Conservation (phyloP, 2,329 filamentous ascomycete species). For the Colletotrichum navitas region DNA sequence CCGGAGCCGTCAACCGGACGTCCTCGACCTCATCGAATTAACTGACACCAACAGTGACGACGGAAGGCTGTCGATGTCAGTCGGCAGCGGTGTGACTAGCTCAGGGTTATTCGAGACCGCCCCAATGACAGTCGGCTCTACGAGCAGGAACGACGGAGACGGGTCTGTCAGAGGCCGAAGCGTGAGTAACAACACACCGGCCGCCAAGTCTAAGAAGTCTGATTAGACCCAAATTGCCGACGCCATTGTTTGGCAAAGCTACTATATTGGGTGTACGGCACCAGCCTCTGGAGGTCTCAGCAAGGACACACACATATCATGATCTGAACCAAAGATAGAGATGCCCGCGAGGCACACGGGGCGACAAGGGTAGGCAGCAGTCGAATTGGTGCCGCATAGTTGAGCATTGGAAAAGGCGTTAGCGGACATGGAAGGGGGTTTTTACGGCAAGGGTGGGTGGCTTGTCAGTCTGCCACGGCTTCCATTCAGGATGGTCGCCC, state of each 20-base stretch:
- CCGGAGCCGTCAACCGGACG: conserved; percentile 54
- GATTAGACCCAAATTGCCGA: conserved; percentile 50
- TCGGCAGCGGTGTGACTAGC: conserved; percentile 36
- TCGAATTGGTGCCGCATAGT: background rate
- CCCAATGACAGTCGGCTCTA: conserved; percentile 49
- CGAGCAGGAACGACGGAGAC: conserved; percentile 55
- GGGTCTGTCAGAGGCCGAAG: conserved; percentile 52
- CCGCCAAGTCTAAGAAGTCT: conserved; percentile 61
- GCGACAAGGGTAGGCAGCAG: background rate
- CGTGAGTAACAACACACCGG: conserved; percentile 48
- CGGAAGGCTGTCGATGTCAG: conserved; percentile 51
- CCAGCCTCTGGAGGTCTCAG: background rate
- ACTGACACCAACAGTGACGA: conserved; percentile 72
- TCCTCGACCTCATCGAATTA: conserved; percentile 79
- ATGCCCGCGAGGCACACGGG: background rate
- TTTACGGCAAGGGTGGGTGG: background rate
- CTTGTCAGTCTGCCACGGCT: conserved; percentile 6
- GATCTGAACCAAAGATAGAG: background rate
- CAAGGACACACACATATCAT: background rate
- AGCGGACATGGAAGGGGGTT: conserved; percentile 27
- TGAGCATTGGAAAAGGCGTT: conserved; percentile 34
- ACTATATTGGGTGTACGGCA: background rate
- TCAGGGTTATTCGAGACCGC: conserved; percentile 50
- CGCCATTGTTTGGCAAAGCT: background rate
- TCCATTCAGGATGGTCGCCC: background rate